Base-by-base conservation (phyloP, 352 stramenopile species). In the Globisporangium barbulae region DNA sequence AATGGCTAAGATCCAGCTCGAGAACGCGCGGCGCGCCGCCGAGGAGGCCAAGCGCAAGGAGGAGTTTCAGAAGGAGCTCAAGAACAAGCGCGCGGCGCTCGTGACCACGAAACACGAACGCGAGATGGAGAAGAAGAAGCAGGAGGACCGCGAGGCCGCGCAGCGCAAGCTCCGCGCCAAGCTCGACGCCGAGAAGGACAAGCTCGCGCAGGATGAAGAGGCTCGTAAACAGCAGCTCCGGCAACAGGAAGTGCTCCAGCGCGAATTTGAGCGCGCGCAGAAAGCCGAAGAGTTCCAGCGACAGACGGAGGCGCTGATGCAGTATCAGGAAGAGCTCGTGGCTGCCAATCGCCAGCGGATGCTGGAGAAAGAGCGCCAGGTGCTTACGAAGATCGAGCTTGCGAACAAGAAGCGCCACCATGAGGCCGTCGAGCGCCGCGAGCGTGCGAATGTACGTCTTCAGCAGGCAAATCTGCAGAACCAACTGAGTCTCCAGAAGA, bases 231-330 rank as follows among this genome's bases (percentile, higher is more conserved):
- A 67, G 15, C 67, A 73, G 1, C 22, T 77, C 12, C 76, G 76
- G 1, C 70, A 83, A 22, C 19, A 76, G 5, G 81, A 89, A 53
- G 74, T 74, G 19, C 37, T 68, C 5, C 69, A 89, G 35, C 70
- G 75, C 4, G 85, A 93, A 28, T 42, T 75, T 2, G 82, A 91
- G 64, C 74, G 80, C 42, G 78, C 74, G 15, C 59, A 78, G 33
- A 91, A 90, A 64, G 78, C 85, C 15, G 85, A 93, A n/a, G 79
- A 84, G 30, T 91, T 89, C 66, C 67, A 73, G 25, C 64, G 64
- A 31, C 79, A 93, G 28, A 91, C 85, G 0, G 79, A 90, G 22
- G 69, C 71, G 19, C 48, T 93, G n/a, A 50, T 91, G 10, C 62
- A 76, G 30, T 79, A 90, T 28, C 85, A 93, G 44, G 85, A 91